Conservation (phyloP, 805 yeast genomes). For the Candida lessepsii region DNA sequence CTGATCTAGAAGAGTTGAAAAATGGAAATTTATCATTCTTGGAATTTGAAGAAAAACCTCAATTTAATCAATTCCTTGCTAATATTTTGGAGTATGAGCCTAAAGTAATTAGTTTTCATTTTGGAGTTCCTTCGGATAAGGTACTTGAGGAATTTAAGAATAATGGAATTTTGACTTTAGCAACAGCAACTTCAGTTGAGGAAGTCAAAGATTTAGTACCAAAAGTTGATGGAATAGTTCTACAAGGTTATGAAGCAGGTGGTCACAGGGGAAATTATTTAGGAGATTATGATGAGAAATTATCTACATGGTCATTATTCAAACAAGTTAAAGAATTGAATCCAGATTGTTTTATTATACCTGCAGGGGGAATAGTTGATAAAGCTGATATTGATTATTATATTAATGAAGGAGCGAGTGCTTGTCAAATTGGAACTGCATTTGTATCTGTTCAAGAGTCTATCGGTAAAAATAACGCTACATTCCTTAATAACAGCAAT, state of each 20-base stretch:
- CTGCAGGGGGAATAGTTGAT: slow-evolving; percentile 55
- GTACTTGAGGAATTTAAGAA: slow-evolving; percentile 34
- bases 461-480: slow-evolving; percentile 12
- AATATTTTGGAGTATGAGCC: slow-evolving; percentile 33
- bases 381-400: slow-evolving; percentile 27
- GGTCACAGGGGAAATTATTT: slow-evolving; percentile 59
- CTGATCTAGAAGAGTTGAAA: slow-evolving; percentile 13
- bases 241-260: slow-evolving; percentile 65
- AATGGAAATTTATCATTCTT: slow-evolving; percentile 29
- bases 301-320: slow-evolving; percentile 35
- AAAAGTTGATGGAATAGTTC: slow-evolving; percentile 48
- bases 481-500: slow-evolving; percentile 15
- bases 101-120: slow-evolving; percentile 50
- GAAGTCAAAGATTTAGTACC: slow-evolving; percentile 28
- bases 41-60: slow-evolving; percentile 23
- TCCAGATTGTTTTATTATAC: slow-evolving; percentile 29
- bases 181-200: slow-evolving; percentile 44
- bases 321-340: slow-evolving; percentile 18
- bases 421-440: slow-evolving; percentile 56
- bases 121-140: slow-evolving; percentile 42
- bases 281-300: slow-evolving; percentile 26
- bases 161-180: slow-evolving; percentile 42
- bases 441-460: slow-evolving; percentile 42
- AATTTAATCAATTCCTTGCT: slow-evolving; percentile 16
- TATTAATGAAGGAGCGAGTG: slow-evolving; percentile 45